phyloP scores from a whole-genome alignment of 2,329 filamentous ascomycete species.

The Fusarium mangiferae region DNA sequence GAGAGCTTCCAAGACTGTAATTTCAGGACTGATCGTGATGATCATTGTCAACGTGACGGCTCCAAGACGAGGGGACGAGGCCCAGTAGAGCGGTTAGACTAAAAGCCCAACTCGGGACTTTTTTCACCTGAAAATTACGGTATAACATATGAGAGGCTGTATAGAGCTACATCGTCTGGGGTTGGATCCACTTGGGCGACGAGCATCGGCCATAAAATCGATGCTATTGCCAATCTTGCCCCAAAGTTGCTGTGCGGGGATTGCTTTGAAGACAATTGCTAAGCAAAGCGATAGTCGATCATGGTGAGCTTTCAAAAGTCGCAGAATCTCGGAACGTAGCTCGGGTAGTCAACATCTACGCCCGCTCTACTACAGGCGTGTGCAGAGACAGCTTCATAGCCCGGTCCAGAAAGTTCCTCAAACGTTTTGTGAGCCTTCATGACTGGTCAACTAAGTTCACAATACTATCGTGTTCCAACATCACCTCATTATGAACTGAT shows the following conservation, averaged over 20 bases:
- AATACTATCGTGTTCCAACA: not conserved
- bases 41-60: conserved; percentile 2
- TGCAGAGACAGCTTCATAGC: not conserved
- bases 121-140: not conserved
- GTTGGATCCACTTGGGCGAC: conserved; percentile 8
- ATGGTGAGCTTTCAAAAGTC: not conserved
- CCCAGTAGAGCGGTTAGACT: not conserved
- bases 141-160: conserved; percentile 7
- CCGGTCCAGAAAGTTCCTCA: not conserved
- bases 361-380: not conserved
- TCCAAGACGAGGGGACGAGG: not conserved
- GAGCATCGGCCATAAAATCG: conserved; percentile 1
- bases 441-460: conserved; percentile 21
- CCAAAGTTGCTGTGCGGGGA: not conserved
- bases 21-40: not conserved
- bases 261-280: not conserved
- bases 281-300: not conserved
- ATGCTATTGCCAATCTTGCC: conserved; percentile 18
- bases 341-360: not conserved
- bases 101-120: not conserved
- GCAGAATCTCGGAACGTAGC: not conserved
- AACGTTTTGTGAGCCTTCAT: not conserved
- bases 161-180: not conserved
- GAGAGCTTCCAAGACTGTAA: not conserved
- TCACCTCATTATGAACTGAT: conserved; percentile 10